These are phyloP conservation scores for Clarireedia sp. DNA, from an alignment of 2,329 filamentous ascomycete genomes.

Conservation along the genomic window DNA sequence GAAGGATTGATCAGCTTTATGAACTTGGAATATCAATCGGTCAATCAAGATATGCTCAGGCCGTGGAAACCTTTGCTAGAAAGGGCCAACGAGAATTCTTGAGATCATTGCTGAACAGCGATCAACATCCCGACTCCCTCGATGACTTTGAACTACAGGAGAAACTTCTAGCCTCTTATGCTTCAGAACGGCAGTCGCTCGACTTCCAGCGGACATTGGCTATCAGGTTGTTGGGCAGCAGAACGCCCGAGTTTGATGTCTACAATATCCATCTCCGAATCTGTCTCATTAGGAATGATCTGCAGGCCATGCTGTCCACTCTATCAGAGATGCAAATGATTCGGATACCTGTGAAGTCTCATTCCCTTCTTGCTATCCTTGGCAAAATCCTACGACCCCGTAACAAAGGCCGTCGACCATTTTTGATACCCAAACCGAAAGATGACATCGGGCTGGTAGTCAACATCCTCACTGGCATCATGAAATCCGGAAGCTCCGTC, in stretches of 20 bases:
- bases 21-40: constrained; percentile 55
- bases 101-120: constrained; percentile 36
- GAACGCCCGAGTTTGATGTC: constrained; percentile 30
- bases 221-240: constrained; percentile 39
- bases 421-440: not conserved
- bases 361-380: constrained; percentile 38
- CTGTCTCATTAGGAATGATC: constrained; percentile 29
- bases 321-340: constrained; percentile 42
- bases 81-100: constrained; percentile 38
- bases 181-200: constrained; percentile 40
- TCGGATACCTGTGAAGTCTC: constrained; percentile 33
- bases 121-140: constrained; percentile 57
- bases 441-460: constrained; percentile 33
- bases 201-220: constrained; percentile 48
- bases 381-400: constrained; percentile 33
- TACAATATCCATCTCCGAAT: constrained; percentile 42
- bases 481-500: constrained; percentile 37
- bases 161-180: constrained; percentile 43
- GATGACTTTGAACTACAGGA: constrained; percentile 48
- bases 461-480: constrained; percentile 40
- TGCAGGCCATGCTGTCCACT: constrained; percentile 21
- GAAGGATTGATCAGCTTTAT: constrained; percentile 53
- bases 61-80: constrained; percentile 56
- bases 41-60: constrained; percentile 54
- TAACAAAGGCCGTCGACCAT: constrained; percentile 18